phyloP scores from a whole-genome alignment of 352 stramenopile species.

The Pythium monospermum region DNA sequence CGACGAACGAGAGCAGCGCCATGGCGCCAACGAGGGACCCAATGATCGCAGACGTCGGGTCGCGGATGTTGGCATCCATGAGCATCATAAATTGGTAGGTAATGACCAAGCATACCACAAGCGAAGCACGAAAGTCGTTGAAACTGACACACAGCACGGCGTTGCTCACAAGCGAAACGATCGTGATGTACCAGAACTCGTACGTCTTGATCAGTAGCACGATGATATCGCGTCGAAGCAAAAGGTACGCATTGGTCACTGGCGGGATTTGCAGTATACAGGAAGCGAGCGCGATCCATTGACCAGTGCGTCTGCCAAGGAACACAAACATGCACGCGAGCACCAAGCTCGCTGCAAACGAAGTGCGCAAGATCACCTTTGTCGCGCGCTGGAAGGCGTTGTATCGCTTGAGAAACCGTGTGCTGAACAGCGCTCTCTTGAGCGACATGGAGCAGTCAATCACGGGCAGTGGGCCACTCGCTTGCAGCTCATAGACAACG shows the following conservation, averaged over 20 bases:
- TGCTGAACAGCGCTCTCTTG: background rate
- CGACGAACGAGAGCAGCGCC: background rate
- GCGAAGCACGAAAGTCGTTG: background rate
- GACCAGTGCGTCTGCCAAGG: no score
- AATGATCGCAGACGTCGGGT: background rate
- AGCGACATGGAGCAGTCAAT: background rate
- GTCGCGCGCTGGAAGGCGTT: constrained; percentile 1
- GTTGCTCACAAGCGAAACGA: background rate
- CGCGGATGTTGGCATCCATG: background rate
- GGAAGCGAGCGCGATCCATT: no score
- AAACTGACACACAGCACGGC: background rate
- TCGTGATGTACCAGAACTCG: constrained; percentile 7
- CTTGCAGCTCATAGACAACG: background rate
- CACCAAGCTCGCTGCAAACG: background rate
- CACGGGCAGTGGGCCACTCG: background rate
- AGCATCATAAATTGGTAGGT: background rate
- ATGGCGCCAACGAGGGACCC: background rate
- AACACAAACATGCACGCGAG: background rate
- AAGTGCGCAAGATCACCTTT: background rate
- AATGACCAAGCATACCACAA: background rate
- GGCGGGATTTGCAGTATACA: no score
- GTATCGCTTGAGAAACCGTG: background rate
- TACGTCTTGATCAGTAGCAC: background rate
- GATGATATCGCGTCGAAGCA: constrained; percentile 1
- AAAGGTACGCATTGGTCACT: background rate